Base-by-base conservation (phyloP, 2,329 filamentous ascomycete genomes). In the Monilinia vaccinii-corymbosi region DNA sequence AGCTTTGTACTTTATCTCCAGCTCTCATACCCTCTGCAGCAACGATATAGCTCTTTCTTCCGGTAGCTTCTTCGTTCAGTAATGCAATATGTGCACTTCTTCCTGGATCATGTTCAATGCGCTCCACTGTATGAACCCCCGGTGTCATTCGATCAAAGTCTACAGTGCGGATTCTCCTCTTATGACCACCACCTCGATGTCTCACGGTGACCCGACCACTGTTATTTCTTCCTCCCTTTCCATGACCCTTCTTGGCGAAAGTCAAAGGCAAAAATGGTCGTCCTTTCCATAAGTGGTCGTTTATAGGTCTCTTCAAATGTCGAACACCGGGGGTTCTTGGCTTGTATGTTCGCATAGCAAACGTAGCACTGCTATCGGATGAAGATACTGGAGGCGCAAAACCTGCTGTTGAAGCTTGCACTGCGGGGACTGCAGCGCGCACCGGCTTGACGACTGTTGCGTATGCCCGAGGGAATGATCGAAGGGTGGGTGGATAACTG, bases 261-360 rank as follows among this genome's bases (percentile, higher is more conserved):
- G 95, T 99, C 73, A 99, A 81, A 55, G 86, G 84, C 38, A 89
- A 79, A 66, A 88, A 85, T 0, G 94, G 90, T 60, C 91, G 81
- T 61, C 94, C 94, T 76, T 96, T 97, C 91, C 91, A 97, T 49
- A 99, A 78, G 74, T 99, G 94, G 70, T 97, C 91, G 75, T 97
- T 97, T 75, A 97, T 87, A 16, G 94, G 91, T 47, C 94, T 84
- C 73, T 87, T 88, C 66, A 99, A 79, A 82, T 99, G 94, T 70
- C 94, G 86, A 61, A 96, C 75, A 81, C 94, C 94, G 14, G 93
- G 93, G 0, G 94, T 97, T 69, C 91, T 86, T 40, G 94, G 94
- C 74, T 89, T 97, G 75, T 97, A 99, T 58, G 89, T 94, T 69
- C 90, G 86, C 73, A 97, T 70, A 23, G 64, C 63, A 62, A 72